A percentile compares a stretch with the other conserved stretches of the same genome.
Conservation (phyloP, 139 green algal species). For the Closterium sp. region DNA sequence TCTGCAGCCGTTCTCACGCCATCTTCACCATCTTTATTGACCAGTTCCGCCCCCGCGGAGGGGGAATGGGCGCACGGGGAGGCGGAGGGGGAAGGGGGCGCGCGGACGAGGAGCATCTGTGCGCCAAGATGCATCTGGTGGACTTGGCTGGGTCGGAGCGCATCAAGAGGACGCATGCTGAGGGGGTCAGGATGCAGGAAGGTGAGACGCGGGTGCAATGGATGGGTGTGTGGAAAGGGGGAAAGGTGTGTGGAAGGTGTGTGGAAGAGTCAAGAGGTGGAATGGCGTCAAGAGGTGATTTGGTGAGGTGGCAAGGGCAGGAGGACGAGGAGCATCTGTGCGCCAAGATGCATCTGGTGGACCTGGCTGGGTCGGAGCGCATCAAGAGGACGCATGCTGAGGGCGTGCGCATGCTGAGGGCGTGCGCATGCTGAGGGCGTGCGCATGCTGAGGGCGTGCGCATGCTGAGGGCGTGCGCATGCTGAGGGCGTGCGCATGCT, state of each 20-base stretch:
- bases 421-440: slow-evolving; percentile 61
- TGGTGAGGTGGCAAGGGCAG: too few species aligned
- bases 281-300: too few species aligned
- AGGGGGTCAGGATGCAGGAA: slow-evolving; percentile 67
- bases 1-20: slow-evolving; percentile 74
- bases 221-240: too few species aligned
- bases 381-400: slow-evolving; percentile 91
- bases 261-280: not conserved
- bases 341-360: slow-evolving; percentile 93
- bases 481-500: slow-evolving; percentile 61
- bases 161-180: slow-evolving; percentile 87
- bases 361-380: slow-evolving; percentile 84
- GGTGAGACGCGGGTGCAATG: not conserved
- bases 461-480: slow-evolving; percentile 60
- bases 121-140: slow-evolving; percentile 94
- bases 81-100: not conserved
- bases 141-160: slow-evolving; percentile 87
- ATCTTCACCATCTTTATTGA: slow-evolving; percentile 97
- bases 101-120: slow-evolving; percentile 15
- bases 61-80: not conserved
- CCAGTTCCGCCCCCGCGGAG: slow-evolving; percentile 60
- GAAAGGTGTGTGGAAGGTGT: not conserved
- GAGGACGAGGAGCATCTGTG: slow-evolving; percentile 2
- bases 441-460: slow-evolving; percentile 61
- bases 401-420: slow-evolving; percentile 68